Base-by-base conservation (phyloP, 139 green algal species). In the Chlamydomonas sphaeroides region DNA sequence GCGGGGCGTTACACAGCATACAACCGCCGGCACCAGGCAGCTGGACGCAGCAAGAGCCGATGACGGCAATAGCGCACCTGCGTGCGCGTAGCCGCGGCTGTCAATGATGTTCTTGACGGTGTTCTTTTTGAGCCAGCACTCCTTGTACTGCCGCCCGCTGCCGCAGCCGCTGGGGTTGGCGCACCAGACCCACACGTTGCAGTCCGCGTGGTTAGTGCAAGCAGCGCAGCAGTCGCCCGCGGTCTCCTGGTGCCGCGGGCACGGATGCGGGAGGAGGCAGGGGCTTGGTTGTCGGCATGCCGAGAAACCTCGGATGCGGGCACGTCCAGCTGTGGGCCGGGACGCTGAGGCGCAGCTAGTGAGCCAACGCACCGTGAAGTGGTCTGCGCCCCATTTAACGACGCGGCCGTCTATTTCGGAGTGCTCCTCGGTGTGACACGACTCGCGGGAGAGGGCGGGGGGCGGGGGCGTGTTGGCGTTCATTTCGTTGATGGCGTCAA, bases 151-250 rank as follows among this genome's bases (percentile, higher is more conserved):
- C 1, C 81, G 49, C 17, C 70, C 75, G 39, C 28, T 68, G 5
- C 85, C 85, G 61, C 88, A 92, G 28, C 88, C 88, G 28, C 6
- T 35, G 0, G 56, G 39, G 32, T 86, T 49, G 26, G 74, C 83
- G 45, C 88, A 92, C 80, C 80, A 92, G 15, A 92, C 86, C 84
- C 84, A 92, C 30, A 89, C 80, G 65, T 89, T 92, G 84, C 88
- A 92, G 33, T 85, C 74, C 0, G 65, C n/a, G 49, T 68, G 53
- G 21, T 84, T 57, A 10, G 68, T 79, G 53, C 88, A 91, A 14
- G 84, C 70, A 1, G 53, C 57, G 38, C 84, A 89, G 77, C 87
- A 91, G 1, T 80, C 84, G 3, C 35, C 69, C 1, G 75, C 76
- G 7, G 53, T 88, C 3, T 87, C 84, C 83, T 88, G 79, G 68